These are phyloP conservation scores for Arachnopeziza araneosa DNA, from an alignment of 2,329 filamentous ascomycete genomes.

Conservation along the genomic window DNA sequence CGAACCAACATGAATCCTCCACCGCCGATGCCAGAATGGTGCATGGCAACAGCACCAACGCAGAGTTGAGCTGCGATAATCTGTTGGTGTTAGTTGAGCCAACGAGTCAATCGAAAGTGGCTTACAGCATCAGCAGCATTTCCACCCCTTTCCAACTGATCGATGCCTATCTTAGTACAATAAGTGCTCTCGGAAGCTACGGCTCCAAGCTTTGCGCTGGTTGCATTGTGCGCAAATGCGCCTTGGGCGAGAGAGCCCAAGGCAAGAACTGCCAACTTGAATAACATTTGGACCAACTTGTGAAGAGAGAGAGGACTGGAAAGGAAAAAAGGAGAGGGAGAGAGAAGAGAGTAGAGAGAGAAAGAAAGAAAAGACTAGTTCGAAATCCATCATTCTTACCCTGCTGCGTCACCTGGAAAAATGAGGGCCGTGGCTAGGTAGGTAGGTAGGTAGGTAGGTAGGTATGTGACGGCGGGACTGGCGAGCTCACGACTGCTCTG, in stretches of 20 bases:
- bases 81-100: conserved; percentile 25
- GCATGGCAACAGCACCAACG: conserved; percentile 48
- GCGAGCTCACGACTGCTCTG: not conserved
- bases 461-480: too few species aligned
- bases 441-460: too few species aligned
- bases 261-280: not conserved
- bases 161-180: conserved; percentile 64
- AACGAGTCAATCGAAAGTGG: not conserved
- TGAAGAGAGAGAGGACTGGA: not conserved
- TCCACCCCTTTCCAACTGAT: conserved; percentile 53
- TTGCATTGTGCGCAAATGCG: not conserved
- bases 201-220: conserved; percentile 42
- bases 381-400: not conserved
- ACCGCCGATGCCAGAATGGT: conserved; percentile 57
- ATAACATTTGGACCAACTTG: not conserved
- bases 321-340: not conserved
- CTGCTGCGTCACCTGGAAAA: not conserved
- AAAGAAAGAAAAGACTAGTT: not conserved
- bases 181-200: conserved; percentile 65
- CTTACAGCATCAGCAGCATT: conserved; percentile 49
- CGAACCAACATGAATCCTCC: conserved; percentile 63
- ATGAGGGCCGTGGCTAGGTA: too few species aligned
- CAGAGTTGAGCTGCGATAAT: conserved; percentile 49
- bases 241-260: not conserved
- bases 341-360: not conserved